Percentiles rank a stretch among this genome's conserved stretches.
phyloP scores from a whole-genome alignment of 345 rosid genomes.

The Diplotaxis tenuifolia region DNA sequence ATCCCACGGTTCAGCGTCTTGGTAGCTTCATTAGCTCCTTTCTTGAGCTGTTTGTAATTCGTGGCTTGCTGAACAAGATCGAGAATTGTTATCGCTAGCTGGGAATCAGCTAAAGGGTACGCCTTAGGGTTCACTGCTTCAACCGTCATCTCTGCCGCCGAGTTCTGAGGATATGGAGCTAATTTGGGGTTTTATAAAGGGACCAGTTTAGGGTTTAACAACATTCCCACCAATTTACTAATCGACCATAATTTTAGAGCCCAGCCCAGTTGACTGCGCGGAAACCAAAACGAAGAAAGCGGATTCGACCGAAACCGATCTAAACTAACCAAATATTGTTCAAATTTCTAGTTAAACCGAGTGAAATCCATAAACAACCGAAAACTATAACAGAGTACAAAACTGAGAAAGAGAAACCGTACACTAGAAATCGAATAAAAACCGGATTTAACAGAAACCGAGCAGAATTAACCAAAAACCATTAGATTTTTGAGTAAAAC shows the following conservation, averaged over 20 bases:
- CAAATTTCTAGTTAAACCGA: background rate
- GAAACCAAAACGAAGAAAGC: background rate
- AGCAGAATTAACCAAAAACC: too few relatives aligned
- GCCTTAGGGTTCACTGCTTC: constrained; percentile 89
- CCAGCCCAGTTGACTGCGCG: background rate
- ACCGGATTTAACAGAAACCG: too few relatives aligned
- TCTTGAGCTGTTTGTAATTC: constrained; percentile 93
- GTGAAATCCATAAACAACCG: background rate
- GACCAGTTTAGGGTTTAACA: background rate
- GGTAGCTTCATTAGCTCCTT: constrained; percentile 94
- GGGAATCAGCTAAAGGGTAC: constrained; percentile 74
- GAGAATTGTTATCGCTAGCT: constrained; percentile 65
- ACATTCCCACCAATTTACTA: background rate
- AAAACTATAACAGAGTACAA: background rate
- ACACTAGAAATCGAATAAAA: background rate
- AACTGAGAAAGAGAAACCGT: background rate
- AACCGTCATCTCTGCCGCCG: constrained; percentile 19
- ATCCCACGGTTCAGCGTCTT: constrained; percentile 94
- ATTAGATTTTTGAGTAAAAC: too few relatives aligned
- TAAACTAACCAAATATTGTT: background rate
- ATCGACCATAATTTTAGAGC: background rate
- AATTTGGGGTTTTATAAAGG: constrained; percentile 33
- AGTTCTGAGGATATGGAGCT: background rate
- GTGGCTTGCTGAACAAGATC: constrained; percentile 95
- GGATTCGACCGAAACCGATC: background rate